phyloP scores from a whole-genome alignment of 805 yeast species.

The Nakazawaea wyomingensis region DNA sequence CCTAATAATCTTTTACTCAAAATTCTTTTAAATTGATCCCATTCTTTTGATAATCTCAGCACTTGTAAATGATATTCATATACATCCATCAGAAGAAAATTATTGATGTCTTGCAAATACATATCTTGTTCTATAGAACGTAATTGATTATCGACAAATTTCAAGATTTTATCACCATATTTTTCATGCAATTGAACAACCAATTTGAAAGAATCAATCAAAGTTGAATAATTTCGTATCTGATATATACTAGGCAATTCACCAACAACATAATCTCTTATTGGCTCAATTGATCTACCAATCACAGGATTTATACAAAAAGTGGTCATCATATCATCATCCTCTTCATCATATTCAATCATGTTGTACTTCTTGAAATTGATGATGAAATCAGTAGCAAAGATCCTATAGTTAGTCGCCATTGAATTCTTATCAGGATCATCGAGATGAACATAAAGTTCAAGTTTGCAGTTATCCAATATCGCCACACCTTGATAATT shows the following conservation, averaged over 20 bases:
- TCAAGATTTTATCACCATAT: neutral
- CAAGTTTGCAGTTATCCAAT: neutral
- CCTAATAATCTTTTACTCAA: neutral
- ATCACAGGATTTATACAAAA: neutral
- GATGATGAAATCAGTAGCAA: neutral
- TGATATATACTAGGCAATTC: neutral
- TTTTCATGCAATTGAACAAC: neutral
- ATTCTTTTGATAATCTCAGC: neutral
- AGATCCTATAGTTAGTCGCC: neutral
- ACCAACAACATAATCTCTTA: neutral
- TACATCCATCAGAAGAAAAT: neutral
- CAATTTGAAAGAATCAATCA: neutral
- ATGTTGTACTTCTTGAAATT: neutral
- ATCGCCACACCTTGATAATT: constrained; percentile 1
- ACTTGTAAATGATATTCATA: neutral
- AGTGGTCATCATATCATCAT: neutral
- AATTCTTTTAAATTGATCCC: neutral
- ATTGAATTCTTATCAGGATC: neutral
- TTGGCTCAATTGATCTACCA: neutral
- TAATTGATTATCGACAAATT: neutral
- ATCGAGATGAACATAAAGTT: neutral
- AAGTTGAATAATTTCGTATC: neutral
- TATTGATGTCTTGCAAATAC: neutral
- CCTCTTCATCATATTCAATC: neutral
- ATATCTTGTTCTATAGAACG: neutral